Evolutionary conservation across 306 rosid genomes (phyloP), one percentile per base, ranked within the genome.

Genomic region (Cicer pinnatifidum): DNA sequence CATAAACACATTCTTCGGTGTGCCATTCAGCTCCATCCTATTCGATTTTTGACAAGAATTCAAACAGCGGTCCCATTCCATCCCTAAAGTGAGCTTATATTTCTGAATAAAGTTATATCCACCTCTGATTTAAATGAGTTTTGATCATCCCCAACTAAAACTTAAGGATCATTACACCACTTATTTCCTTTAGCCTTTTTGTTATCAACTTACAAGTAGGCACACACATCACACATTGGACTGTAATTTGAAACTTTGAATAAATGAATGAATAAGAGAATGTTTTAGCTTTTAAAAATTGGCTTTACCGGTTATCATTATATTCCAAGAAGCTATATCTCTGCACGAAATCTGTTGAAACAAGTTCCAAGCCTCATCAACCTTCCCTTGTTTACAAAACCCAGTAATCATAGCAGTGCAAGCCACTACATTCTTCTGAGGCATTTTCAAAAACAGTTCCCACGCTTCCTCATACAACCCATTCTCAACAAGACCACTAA

Each of bases 261-360:
- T 1, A 16, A 41, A 71, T 43, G 48, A 71, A 23, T 0, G 9
- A 65, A 66, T 41, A 40, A 23, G 72, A 52, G 41, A 37, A 51
- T 35, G 45, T 48, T n/a, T 13, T 23, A 6, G 67, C 67, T 35
- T 50, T 35, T 20, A 51, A 70, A 60, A 4, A 54, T 1, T 0
- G 8, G 72, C 43, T 2, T 2, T 67, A 85, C 89, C 92, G 0
- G 85, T 84, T 62, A 85, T 82, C 84, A 85, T 85, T 74, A 84
- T 77, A 81, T 84, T 88, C 88, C 89, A 88, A 47, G 81, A 85
- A 72, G 83, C 64, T 11, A 69, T 57, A 64, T 88, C 92, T 65
- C 73, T 85, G 65, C 50, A 75, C 3, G n/a, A 61, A 35, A 84
- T 79, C 38, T 63, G 70, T 47, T 82, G 82, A 76, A 88, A 88